Percentiles rank a stretch among this genome's conserved stretches.
These are phyloP conservation scores for Centaurea solstitialis DNA, from an alignment of 129 eudicot species.

Conservation along the genomic window DNA sequence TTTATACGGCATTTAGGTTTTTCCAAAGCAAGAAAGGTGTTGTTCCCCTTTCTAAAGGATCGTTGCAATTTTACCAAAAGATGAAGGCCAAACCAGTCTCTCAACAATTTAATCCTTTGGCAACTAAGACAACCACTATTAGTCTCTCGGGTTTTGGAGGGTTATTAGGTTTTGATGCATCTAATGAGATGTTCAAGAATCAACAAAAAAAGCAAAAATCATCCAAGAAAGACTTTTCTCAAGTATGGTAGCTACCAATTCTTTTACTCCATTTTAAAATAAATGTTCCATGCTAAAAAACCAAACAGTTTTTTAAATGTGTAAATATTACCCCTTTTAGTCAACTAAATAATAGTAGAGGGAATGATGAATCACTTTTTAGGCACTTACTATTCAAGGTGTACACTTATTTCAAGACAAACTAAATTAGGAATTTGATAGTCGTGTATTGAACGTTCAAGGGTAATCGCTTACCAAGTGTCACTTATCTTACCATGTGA, in stretches of 20 bases:
- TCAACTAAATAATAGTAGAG: not conserved
- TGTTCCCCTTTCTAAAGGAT: conserved; percentile 83
- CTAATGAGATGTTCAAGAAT: conserved; percentile 65
- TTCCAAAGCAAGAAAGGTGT: conserved; percentile 95
- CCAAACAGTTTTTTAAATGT: not conserved
- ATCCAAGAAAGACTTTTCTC: conserved; percentile 50
- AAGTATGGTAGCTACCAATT: conserved; percentile 39
- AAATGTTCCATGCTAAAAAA: not conserved
- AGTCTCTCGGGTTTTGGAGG: conserved; percentile 77
- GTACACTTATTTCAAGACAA: not conserved
- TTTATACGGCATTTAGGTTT: conserved; percentile 86
- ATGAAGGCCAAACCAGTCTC: conserved; percentile 45
- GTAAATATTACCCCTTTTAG: not conserved
- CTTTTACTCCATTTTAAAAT: not conserved
- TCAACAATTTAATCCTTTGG: conserved; percentile 86
- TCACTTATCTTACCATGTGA: too few relatives aligned
- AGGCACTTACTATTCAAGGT: not conserved
- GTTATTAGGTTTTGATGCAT: conserved; percentile 80
- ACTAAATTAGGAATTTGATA: conserved; percentile 1
- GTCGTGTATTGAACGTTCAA: too few relatives aligned
- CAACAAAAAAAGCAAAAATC: conserved; percentile 57
- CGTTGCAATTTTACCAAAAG: conserved; percentile 48
- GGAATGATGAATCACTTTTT: not conserved
- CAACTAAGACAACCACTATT: conserved; percentile 93
- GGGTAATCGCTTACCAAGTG: too few relatives aligned